A percentile compares a stretch with the other conserved stretches of the same genome.
Conservation (phyloP, 331 rosid genomes). For the Acacia pycnantha region DNA sequence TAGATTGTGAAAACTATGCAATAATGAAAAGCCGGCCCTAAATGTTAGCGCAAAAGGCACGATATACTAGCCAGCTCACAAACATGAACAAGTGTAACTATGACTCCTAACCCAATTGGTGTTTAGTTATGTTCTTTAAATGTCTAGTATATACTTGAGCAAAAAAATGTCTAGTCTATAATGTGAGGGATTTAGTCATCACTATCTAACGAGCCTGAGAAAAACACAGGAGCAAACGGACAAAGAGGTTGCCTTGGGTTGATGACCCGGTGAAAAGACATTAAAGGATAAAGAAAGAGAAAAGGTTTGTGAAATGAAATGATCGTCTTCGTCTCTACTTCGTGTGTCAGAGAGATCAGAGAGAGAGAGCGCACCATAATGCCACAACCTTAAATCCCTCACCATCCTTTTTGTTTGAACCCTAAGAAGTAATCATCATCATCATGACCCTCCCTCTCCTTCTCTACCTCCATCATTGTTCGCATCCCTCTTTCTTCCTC, state of each 20-base stretch:
- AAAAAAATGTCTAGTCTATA: too few relatives aligned
- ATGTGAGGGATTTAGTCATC: too few relatives aligned
- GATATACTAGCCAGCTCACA: too few relatives aligned
- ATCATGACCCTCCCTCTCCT: slow-evolving; percentile 53
- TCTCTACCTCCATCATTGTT: slow-evolving; percentile 70
- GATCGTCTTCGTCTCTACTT: not conserved
- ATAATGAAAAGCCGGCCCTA: not conserved
- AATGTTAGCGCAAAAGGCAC: not conserved
- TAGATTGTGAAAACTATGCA: not conserved
- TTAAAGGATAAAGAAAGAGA: not conserved
- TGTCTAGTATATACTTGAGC: too few relatives aligned
- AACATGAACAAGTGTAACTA: too few relatives aligned
- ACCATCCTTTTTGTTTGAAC: slow-evolving; percentile 56
- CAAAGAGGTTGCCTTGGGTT: not conserved
- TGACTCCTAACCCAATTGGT: too few relatives aligned
- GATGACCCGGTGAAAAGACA: not conserved
- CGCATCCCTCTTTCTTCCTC: slow-evolving; percentile 41
- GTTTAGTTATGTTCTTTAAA: too few relatives aligned
- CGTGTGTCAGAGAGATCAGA: not conserved
- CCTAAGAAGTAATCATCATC: slow-evolving; percentile 33
- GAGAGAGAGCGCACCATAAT: not conserved
- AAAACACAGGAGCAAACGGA: not conserved
- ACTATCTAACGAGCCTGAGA: too few relatives aligned
- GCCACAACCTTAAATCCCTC: slow-evolving; percentile 42
- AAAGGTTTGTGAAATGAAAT: not conserved